Conservation (phyloP, 2,329 filamentous ascomycete genomes). For the Cadophora luteo-olivacea region DNA sequence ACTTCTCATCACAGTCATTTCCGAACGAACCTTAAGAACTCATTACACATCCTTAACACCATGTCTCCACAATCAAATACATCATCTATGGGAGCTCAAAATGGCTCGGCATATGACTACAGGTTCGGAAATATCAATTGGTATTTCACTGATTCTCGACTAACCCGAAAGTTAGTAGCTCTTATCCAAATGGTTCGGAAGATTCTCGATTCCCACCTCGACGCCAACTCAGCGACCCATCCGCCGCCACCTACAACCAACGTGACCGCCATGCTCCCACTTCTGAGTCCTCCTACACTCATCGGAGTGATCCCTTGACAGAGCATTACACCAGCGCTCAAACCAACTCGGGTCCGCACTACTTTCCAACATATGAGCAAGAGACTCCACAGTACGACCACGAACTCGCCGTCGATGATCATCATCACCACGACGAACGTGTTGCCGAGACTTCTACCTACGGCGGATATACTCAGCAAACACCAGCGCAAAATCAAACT, state of each 20-base stretch:
- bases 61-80: conserved; percentile 4
- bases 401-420: conserved; percentile 10
- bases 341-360: neutral
- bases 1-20: neutral
- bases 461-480: neutral
- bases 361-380: neutral
- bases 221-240: neutral
- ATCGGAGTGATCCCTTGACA: neutral
- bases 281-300: neutral
- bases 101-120: conserved; percentile 2
- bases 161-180: neutral
- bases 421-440: neutral
- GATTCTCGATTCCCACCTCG: neutral
- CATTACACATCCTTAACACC: neutral
- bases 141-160: too few relatives aligned
- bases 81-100: conserved; percentile 3
- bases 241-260: neutral
- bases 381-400: conserved; percentile 6
- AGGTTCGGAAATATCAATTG: conserved; percentile 5
- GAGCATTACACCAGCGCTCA: neutral
- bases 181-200: neutral
- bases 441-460: neutral
- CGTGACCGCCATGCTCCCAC: neutral
- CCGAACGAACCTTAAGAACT: neutral
- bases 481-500: neutral